These are phyloP conservation scores for Xylariomycetidae sp. DNA, from an alignment of 2,329 filamentous ascomycete genomes.

Conservation along the genomic window DNA sequence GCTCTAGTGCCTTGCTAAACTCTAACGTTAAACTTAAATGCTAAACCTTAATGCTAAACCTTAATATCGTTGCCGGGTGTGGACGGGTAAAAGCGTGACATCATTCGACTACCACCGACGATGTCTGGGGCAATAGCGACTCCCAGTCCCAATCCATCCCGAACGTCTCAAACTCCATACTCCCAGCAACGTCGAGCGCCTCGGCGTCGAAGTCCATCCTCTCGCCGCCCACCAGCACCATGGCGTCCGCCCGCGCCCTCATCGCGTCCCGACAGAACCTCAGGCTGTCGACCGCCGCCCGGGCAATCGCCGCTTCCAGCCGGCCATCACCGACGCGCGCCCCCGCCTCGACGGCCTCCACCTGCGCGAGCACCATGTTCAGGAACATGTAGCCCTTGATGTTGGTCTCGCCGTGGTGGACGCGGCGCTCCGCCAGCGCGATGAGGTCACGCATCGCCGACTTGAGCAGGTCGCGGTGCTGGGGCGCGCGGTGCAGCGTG, in stretches of 20 bases:
- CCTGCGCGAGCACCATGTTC: constrained; percentile 34
- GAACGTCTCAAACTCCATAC: no score
- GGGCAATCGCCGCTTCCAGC: constrained; percentile 23
- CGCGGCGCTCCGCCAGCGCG: constrained; percentile 24
- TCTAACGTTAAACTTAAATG: no score
- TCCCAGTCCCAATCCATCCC: no score
- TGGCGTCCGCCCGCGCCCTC: constrained; percentile 10
- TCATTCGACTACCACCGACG: no score
- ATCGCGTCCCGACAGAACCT: constrained; percentile 26
- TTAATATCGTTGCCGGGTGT: no score
- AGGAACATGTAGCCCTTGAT: constrained; percentile 38
- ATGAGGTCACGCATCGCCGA: constrained; percentile 24
- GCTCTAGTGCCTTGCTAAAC: no score
- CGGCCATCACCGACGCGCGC: constrained; percentile 5
- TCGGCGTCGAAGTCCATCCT: no score
- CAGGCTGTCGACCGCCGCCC: constrained; percentile 30
- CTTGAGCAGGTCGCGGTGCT: constrained; percentile 28
- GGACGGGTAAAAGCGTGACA: no score
- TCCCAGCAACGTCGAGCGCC: no score
- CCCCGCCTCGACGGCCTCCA: constrained; percentile 30
- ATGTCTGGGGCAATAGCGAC: no score
- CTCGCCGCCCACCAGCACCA: no score
- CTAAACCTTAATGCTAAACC: no score
- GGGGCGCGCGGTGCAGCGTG: constrained; percentile 20
- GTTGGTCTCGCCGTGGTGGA: constrained; percentile 38